phyloP scores from a whole-genome alignment of 345 rosid species.

The Populus tremula region DNA sequence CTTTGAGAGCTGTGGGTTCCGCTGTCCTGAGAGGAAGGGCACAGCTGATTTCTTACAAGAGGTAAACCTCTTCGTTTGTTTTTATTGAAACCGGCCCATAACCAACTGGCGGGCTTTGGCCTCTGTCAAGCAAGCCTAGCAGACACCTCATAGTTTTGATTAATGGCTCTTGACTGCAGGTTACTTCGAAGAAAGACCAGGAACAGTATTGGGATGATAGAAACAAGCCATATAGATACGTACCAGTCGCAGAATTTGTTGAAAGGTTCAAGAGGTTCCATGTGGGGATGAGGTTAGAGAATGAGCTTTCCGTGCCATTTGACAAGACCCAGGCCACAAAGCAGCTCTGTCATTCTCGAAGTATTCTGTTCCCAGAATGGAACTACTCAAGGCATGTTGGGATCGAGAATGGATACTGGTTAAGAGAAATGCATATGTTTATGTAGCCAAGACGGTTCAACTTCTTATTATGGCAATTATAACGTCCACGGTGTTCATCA shows the following conservation, averaged over 20 bases:
- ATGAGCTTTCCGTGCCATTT: constrained; percentile 54
- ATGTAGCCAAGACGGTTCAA: constrained; percentile 67
- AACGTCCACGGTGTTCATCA: constrained; percentile 57
- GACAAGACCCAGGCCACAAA: constrained; percentile 55
- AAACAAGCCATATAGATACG: constrained; percentile 56
- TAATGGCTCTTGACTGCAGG: constrained; percentile 35
- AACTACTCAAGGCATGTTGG: constrained; percentile 68
- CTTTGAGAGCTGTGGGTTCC: constrained; percentile 70
- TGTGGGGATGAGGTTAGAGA: constrained; percentile 53
- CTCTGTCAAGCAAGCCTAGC: background rate
- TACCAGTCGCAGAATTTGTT: constrained; percentile 58
- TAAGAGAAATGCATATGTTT: constrained; percentile 62
- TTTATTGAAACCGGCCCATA: background rate
- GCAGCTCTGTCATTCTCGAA: constrained; percentile 66
- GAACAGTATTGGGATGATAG: constrained; percentile 79
- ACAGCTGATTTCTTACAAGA: constrained; percentile 91
- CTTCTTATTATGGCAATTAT: constrained; percentile 57
- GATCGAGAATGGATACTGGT: constrained; percentile 76
- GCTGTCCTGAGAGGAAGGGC: constrained; percentile 82
- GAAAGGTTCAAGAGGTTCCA: constrained; percentile 60
- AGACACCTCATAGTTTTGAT: background rate
- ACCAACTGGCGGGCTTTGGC: background rate
- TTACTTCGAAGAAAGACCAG: constrained; percentile 85
- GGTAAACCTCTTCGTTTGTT: constrained; percentile 33
- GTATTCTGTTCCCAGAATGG: constrained; percentile 54